A percentile compares a stretch with the other conserved stretches of the same genome.
These are phyloP conservation scores for Clohesyomyces aquaticus DNA, from an alignment of 495 filamentous ascomycete genomes.

Conservation along the genomic window DNA sequence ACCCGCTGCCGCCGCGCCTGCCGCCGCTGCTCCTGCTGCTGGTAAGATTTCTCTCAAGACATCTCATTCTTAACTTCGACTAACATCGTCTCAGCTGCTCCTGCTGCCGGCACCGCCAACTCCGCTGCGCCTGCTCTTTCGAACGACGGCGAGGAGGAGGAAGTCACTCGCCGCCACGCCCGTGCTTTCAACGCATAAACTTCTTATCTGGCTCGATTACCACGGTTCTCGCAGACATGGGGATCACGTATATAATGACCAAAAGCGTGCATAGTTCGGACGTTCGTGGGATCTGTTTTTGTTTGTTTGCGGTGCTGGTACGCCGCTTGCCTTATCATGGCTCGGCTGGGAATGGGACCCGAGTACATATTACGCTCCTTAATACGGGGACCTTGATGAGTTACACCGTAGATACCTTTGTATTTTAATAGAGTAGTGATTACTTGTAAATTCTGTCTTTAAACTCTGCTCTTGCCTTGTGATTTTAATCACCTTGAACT, in stretches of 20 bases:
- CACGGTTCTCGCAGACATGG: background rate
- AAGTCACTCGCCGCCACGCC: background rate
- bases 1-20: constrained; percentile 11
- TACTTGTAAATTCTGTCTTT: background rate
- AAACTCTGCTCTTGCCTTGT: background rate
- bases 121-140: background rate
- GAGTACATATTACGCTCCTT: background rate
- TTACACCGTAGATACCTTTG: too few species aligned
- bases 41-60: constrained; percentile 7
- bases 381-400: too few species aligned
- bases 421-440: background rate
- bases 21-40: constrained; percentile 6
- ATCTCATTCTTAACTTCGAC: background rate
- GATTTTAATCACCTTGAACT: too few species aligned
- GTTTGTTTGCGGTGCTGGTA: background rate
- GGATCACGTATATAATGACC: background rate
- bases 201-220: background rate
- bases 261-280: background rate
- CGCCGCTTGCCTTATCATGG: background rate
- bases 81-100: constrained; percentile 3
- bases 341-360: background rate
- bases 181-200: background rate
- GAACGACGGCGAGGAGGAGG: background rate
- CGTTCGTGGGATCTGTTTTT: background rate
- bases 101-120: constrained; percentile 1